Percentiles rank a stretch among this genome's conserved stretches.
Conservation (phyloP, 768 basidiomycete genomes). For the Mycena crocata region DNA sequence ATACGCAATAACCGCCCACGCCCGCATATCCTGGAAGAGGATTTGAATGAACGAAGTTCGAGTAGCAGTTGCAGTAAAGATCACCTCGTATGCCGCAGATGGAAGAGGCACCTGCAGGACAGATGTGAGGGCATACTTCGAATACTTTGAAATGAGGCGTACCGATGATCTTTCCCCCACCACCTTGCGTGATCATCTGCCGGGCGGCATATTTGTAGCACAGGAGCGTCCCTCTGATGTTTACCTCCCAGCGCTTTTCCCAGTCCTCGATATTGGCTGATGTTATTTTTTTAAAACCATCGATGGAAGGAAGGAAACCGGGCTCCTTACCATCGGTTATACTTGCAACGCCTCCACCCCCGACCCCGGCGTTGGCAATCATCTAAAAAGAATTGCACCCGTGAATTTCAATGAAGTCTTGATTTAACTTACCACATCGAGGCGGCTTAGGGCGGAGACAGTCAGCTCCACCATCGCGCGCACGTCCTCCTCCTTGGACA, state of each 20-base stretch:
- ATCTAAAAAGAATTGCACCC: slow-evolving; percentile 37
- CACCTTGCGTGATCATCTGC: slow-evolving; percentile 57
- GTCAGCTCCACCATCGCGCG: slow-evolving; percentile 40
- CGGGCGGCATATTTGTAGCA: slow-evolving; percentile 56
- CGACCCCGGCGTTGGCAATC: slow-evolving; percentile 50
- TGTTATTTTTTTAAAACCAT: no score
- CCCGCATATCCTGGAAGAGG: slow-evolving; percentile 34
- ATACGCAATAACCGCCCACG: slow-evolving; percentile 45
- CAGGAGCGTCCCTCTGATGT: slow-evolving; percentile 53
- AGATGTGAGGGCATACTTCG: no score
- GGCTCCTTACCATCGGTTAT: slow-evolving; percentile 34
- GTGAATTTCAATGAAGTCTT: no score
- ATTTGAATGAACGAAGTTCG: no score
- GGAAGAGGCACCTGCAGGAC: slow-evolving; percentile 52
- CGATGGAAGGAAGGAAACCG: not conserved
- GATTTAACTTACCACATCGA: slow-evolving; percentile 47
- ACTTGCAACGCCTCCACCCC: not conserved
- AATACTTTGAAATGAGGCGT: no score
- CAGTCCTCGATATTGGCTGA: slow-evolving; percentile 48
- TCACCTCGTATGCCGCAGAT: slow-evolving; percentile 46
- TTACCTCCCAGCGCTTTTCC: slow-evolving; percentile 50
- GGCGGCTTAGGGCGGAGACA: slow-evolving; percentile 34
- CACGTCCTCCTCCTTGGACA: slow-evolving; percentile 43
- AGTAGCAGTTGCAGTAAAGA: no score
- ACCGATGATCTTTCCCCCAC: slow-evolving; percentile 56